A percentile compares a stretch with the other conserved stretches of the same genome.
phyloP scores from a whole-genome alignment of 768 basidiomycete genomes.

The Boletus sp. region DNA sequence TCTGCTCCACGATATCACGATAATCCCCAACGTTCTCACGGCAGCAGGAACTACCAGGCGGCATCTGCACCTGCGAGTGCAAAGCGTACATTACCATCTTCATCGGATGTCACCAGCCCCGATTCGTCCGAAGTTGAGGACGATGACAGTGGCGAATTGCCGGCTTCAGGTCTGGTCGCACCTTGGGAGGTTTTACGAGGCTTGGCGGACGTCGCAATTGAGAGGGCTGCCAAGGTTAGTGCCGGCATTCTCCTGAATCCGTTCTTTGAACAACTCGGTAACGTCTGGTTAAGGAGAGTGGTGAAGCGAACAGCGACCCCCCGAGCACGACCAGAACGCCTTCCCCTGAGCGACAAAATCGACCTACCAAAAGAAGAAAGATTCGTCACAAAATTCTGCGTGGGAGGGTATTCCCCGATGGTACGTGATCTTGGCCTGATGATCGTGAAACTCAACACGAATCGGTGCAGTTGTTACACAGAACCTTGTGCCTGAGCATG shows the following conservation, averaged over 20 bases:
- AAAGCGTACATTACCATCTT: conserved; percentile 60
- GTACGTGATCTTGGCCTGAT: conserved; percentile 36
- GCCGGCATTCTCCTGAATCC: not conserved
- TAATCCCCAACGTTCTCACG: conserved; percentile 31
- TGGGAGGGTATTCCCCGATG: conserved; percentile 72
- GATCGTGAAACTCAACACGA: not conserved
- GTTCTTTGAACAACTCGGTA: conserved; percentile 4
- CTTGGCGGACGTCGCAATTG: conserved; percentile 77
- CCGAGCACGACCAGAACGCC: conserved; percentile 73
- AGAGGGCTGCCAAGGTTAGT: conserved; percentile 73
- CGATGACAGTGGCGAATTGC: conserved; percentile 76
- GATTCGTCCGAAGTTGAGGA: conserved; percentile 86
- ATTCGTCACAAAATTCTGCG: conserved; percentile 59
- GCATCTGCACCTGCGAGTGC: conserved; percentile 36
- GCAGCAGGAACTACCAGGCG: conserved; percentile 31
- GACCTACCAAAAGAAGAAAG: conserved; percentile 72
- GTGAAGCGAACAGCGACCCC: conserved; percentile 66
- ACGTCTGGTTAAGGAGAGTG: conserved; percentile 58
- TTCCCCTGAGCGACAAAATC: conserved; percentile 65
- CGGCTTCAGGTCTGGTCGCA: conserved; percentile 77
- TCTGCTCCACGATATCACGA: conserved; percentile 60
- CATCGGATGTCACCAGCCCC: conserved; percentile 71
- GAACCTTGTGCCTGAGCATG: conserved; percentile 73
- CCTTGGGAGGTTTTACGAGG: conserved; percentile 85
- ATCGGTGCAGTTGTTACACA: conserved; percentile 71